A percentile compares a stretch with the other conserved stretches of the same genome.
Conservation (phyloP, 176 grass and related monocot species). For the Ensete glaucum region DNA sequence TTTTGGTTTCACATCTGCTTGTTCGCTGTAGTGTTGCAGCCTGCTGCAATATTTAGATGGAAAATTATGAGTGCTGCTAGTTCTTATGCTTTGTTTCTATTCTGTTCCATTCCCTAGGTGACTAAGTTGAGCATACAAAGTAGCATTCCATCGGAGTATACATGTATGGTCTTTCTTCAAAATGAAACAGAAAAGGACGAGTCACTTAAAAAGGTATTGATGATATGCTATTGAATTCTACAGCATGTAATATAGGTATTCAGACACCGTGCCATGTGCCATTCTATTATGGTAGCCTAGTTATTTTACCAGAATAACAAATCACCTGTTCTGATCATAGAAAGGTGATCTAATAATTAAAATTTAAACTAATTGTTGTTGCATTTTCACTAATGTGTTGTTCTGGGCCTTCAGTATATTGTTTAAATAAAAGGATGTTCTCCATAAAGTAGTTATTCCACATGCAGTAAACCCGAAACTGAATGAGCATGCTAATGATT, state of each 20-base stretch:
- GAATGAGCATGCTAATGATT: too few relatives aligned
- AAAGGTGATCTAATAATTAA: too few relatives aligned
- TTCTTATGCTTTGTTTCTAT: background rate
- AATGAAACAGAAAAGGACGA: conserved; percentile 48
- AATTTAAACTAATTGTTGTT: too few relatives aligned
- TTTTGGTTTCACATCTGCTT: background rate
- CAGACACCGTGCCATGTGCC: too few relatives aligned
- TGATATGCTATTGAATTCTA: background rate
- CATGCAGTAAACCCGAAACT: too few relatives aligned
- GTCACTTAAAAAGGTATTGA: conserved; percentile 39
- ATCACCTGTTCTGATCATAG: too few relatives aligned
- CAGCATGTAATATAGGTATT: background rate
- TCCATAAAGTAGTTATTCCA: too few relatives aligned
- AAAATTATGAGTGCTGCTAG: background rate
- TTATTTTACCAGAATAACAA: too few relatives aligned
- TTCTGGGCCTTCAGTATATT: too few relatives aligned
- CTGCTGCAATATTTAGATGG: conserved; percentile 8
- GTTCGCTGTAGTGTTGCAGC: background rate
- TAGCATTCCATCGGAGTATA: conserved; percentile 68
- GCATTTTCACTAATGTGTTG: too few relatives aligned
- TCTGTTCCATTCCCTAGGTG: conserved; percentile 37
- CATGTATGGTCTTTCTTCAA: conserved; percentile 54
- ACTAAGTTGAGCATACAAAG: conserved; percentile 61
- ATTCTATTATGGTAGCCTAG: too few relatives aligned
- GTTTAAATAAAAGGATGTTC: too few relatives aligned